Evolutionary conservation across 2,329 filamentous ascomycete species (phyloP).

Genomic region (Arthrobotrys entomopaga): DNA sequence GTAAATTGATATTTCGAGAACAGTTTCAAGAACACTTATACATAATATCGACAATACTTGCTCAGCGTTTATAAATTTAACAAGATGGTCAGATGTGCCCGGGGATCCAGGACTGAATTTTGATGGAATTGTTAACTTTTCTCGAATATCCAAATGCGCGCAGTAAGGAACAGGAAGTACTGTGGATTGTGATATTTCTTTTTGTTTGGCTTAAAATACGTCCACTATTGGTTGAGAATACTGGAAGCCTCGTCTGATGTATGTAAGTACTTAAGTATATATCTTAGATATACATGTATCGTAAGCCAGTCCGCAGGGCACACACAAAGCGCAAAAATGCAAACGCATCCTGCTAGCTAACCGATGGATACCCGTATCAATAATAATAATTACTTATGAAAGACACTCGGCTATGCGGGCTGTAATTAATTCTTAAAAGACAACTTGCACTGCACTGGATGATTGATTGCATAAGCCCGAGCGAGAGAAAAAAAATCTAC

Average conservation of each 20-base stretch:
- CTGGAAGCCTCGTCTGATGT: background rate
- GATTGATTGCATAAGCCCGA: background rate
- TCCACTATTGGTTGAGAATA: background rate
- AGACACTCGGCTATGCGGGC: no score
- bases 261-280: no score
- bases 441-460: no score
- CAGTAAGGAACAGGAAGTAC: background rate
- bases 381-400: no score
- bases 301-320: no score
- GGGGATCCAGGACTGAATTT: background rate
- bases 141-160: conserved; percentile 14
- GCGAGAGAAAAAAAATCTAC: background rate
- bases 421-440: no score
- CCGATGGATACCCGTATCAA: no score
- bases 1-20: no score
- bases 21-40: conserved; percentile 4
- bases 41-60: conserved; percentile 32
- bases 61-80: background rate
- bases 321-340: no score
- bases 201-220: background rate
- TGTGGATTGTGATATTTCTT: background rate
- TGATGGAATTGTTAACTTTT: conserved; percentile 21
- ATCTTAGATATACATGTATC: no score
- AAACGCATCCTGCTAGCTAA: no score
- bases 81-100: conserved; percentile 33